Evolutionary conservation across 164 flowering plant species (phyloP), one percentile per base, ranked within the genome.

Genomic region (Tetrastigma voinierianum): DNA sequence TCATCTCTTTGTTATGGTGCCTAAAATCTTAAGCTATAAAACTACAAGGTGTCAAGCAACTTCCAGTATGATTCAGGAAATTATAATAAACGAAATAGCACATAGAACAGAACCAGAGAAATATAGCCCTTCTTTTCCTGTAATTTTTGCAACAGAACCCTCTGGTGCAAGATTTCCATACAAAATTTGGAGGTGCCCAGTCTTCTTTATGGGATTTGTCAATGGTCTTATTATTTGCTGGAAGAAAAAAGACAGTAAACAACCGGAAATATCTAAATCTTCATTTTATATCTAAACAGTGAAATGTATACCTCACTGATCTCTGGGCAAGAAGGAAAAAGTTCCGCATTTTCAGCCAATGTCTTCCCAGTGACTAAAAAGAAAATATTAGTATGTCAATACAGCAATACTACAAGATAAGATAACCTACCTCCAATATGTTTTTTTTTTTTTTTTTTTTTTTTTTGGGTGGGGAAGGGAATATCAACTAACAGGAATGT

Each of bases 111-210:
- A 57, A 93, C 98, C 99, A n/a, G n/a, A 54, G 94, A 96, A 96
- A 74, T 83, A 92, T 16, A 95, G 67, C 66, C 99, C 99, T 82
- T 96, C 99, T n/a, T 80, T 96, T 66, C 99, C 99, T 16, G 97
- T 96, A 66, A 96, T n/a, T 96, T 79, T 96, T 61, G 98, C 99
- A 21, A 96, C 98, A 72, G 98, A 92, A 43, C 99, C 98, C 59
- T 88, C 90, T 98, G n/a, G n/a, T 53, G 99, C 99, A 72, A 96
- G 83, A 75, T 96, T 91, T 59, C 99, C 99, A 73, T 89, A 85
- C 63, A 96, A 73, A 75, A 87, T 88, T 71, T 96, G 99, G 55
- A 96, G 68, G 70, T 96, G 99, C 7, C 93, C 99, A 16, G 99
- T 89, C 77, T 83, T 67, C 80, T 96, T 96, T 70, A 96, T 96